A percentile compares a stretch with the other conserved stretches of the same genome.
Conservation (phyloP, 2,329 filamentous ascomycete species). For the Dactylonectria estremocensis region DNA sequence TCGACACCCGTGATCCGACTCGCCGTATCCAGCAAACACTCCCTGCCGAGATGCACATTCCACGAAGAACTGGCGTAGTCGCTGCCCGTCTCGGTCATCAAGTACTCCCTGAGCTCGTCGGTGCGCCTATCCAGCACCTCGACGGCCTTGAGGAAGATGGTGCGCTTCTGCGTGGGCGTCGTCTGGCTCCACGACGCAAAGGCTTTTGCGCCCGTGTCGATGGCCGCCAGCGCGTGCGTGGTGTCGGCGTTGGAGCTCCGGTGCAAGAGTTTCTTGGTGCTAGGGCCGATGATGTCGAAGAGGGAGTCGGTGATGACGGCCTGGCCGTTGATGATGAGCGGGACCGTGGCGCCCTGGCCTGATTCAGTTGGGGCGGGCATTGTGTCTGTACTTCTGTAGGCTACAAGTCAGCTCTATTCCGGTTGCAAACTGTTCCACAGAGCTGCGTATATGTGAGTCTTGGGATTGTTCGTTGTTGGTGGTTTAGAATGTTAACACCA, state of each 20-base stretch:
- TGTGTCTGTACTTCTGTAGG: background rate
- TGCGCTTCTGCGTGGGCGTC: conserved; percentile 69
- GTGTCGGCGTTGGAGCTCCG: conserved; percentile 69
- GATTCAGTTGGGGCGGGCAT: background rate
- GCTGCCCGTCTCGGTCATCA: conserved; percentile 59
- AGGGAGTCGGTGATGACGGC: conserved; percentile 63
- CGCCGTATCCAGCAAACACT: conserved; percentile 13
- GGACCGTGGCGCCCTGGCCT: conserved; percentile 44
- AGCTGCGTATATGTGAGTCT: too few species aligned
- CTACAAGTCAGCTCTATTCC: too few species aligned
- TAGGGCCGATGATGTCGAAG: conserved; percentile 72
- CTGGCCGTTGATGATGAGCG: conserved; percentile 61
- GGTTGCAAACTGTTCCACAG: too few species aligned
- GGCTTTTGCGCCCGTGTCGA: conserved; percentile 68
- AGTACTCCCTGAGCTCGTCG: conserved; percentile 69
- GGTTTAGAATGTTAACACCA: too few species aligned
- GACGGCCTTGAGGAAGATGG: conserved; percentile 74
- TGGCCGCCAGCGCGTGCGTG: conserved; percentile 65
- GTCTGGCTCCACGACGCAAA: conserved; percentile 75
- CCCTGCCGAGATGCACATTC: conserved; percentile 19
- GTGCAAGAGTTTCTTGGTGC: conserved; percentile 64
- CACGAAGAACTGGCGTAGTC: conserved; percentile 33
- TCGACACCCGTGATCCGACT: conserved; percentile 25
- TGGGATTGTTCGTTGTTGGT: too few species aligned
- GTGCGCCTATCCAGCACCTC: conserved; percentile 68